Conservation (phyloP, 2,329 filamentous ascomycete genomes). For the Fusarium guadeloupense region DNA sequence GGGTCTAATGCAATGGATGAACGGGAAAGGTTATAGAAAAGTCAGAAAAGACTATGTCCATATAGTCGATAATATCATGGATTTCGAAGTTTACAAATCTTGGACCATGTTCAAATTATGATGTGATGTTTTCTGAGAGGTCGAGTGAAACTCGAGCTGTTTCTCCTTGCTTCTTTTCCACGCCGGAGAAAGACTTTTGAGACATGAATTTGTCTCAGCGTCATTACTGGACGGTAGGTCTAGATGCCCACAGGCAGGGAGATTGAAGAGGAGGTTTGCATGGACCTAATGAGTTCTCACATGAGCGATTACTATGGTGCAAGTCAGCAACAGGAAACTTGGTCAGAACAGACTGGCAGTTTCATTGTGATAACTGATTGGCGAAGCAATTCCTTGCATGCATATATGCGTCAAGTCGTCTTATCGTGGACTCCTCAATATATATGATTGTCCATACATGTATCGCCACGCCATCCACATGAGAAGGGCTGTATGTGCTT, state of each 20-base stretch:
- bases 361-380: conserved; percentile 9
- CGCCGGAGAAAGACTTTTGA: background rate
- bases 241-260: too few species aligned
- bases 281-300: background rate
- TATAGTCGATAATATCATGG: conserved; percentile 39
- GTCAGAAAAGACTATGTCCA: conserved; percentile 39
- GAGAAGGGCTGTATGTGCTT: background rate
- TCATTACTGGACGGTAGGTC: background rate
- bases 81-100: conserved; percentile 29
- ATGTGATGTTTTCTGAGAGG: background rate
- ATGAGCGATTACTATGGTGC: background rate
- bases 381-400: conserved; percentile 17
- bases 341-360: background rate
- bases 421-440: conserved; percentile 2
- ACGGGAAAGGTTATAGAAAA: conserved; percentile 44
- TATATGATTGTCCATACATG: conserved; percentile 27
- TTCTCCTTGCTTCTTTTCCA: background rate
- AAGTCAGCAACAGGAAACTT: background rate
- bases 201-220: conserved; percentile 1
- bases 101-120: background rate
- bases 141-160: conserved; percentile 7
- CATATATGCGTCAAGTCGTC: conserved; percentile 11
- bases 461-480: conserved; percentile 6
- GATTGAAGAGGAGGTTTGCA: background rate
- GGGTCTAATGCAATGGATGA: conserved; percentile 26